These are phyloP conservation scores for Leccinum aurantiacum DNA, from an alignment of 768 basidiomycete species.

Conservation along the genomic window DNA sequence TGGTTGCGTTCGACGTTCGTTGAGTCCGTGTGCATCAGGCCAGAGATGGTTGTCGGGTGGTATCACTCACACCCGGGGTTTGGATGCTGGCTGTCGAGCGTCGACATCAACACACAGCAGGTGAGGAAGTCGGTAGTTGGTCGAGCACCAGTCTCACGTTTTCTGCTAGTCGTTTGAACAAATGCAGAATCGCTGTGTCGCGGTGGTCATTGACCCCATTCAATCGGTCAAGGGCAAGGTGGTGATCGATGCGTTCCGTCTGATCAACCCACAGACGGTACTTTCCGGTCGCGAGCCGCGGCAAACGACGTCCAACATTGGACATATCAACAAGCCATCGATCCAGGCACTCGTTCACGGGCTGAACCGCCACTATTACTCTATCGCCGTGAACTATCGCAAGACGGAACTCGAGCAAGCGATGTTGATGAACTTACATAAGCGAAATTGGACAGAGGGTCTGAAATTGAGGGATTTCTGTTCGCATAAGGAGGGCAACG, in stretches of 20 bases:
- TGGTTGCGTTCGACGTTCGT: slow-evolving; percentile 1
- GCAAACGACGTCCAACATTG: slow-evolving; percentile 97
- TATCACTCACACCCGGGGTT: slow-evolving; percentile 99
- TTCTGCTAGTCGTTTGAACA: slow-evolving; percentile 86
- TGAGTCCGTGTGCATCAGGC: slow-evolving; percentile 43
- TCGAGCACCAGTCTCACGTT: slow-evolving; percentile 15
- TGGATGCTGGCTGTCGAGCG: slow-evolving; percentile 98
- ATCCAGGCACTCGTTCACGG: slow-evolving; percentile 99
- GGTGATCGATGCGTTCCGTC: slow-evolving; percentile 97
- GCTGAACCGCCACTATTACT: slow-evolving; percentile 97
- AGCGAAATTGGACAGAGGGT: slow-evolving; percentile 98
- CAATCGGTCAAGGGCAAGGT: slow-evolving; percentile 99
- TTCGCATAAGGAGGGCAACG: slow-evolving; percentile 83
- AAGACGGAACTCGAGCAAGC: slow-evolving; percentile 98
- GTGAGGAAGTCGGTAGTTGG: slow-evolving; percentile 36
- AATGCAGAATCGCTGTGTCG: slow-evolving; percentile 89
- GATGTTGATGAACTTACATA: slow-evolving; percentile 99
- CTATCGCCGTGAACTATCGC: slow-evolving; percentile 95
- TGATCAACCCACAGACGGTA: slow-evolving; percentile 89
- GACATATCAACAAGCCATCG: slow-evolving; percentile 98
- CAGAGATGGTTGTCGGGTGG: slow-evolving; percentile 99
- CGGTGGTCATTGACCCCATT: slow-evolving; percentile 97
- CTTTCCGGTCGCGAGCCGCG: slow-evolving; percentile 92
- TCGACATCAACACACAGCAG: slow-evolving; percentile 99
- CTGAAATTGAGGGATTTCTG: slow-evolving; percentile 90